phyloP scores from a whole-genome alignment of 768 basidiomycete species.

The Suillus paluster region DNA sequence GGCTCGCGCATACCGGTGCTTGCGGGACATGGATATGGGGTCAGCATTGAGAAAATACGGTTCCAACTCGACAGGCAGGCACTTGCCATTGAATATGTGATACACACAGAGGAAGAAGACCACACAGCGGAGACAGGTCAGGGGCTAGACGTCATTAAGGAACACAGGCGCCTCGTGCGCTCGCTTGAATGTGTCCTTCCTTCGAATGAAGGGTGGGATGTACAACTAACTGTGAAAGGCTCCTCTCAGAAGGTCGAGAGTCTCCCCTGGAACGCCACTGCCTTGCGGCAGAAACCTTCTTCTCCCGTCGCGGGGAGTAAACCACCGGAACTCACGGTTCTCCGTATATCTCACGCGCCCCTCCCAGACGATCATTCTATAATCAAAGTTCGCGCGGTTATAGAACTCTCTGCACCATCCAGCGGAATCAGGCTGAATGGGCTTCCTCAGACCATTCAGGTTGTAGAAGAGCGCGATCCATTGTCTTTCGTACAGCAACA shows the following conservation, averaged over 20 bases:
- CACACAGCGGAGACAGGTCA: constrained; percentile 37
- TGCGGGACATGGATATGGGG: constrained; percentile 78
- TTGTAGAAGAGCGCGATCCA: constrained; percentile 70
- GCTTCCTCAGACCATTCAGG: constrained; percentile 67
- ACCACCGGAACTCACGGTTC: constrained; percentile 54
- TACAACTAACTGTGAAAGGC: constrained; percentile 76
- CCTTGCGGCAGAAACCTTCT: constrained; percentile 48
- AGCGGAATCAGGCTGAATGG: constrained; percentile 88
- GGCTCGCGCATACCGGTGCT: constrained; percentile 77
- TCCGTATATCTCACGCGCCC: constrained; percentile 74
- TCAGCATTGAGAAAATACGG: constrained; percentile 76
- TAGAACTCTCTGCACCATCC: constrained; percentile 80
- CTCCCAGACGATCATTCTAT: constrained; percentile 76
- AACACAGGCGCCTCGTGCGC: constrained; percentile 70
- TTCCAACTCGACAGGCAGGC: constrained; percentile 87
- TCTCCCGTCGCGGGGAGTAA: constrained; percentile 38
- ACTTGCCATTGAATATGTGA: constrained; percentile 80
- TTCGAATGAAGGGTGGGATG: constrained; percentile 81
- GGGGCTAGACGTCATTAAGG: constrained; percentile 71
- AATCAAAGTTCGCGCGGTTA: constrained; percentile 76
- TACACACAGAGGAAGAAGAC: constrained; percentile 77
- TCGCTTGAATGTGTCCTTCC: constrained; percentile 85
- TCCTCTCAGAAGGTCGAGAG: constrained; percentile 73
- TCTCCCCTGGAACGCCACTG: constrained; percentile 74
- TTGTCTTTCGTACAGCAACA: constrained; percentile 45